Conservation (phyloP, 2,329 filamentous ascomycete species). For the Alternaria conjuncta region DNA sequence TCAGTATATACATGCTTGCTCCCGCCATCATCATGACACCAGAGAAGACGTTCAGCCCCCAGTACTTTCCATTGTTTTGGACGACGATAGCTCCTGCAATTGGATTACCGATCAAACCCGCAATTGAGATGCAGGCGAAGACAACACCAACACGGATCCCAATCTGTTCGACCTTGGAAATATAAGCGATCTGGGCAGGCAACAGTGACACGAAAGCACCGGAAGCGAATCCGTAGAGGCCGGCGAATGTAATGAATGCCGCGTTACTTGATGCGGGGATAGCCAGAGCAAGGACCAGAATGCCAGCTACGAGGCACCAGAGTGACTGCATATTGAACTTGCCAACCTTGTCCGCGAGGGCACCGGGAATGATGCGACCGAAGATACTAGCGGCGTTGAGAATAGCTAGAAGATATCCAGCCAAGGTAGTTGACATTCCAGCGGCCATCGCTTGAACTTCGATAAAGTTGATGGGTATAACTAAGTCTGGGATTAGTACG, state of each 20-base stretch:
- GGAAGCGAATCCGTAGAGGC: conserved; percentile 60
- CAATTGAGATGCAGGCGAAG: conserved; percentile 53
- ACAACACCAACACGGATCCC: conserved; percentile 65
- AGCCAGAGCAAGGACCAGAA: conserved; percentile 57
- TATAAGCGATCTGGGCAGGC: conserved; percentile 52
- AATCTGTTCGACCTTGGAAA: conserved; percentile 56
- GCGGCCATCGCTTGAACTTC: conserved; percentile 53
- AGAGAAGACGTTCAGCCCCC: conserved; percentile 69
- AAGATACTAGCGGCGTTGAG: conserved; percentile 58
- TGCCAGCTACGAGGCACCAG: conserved; percentile 45
- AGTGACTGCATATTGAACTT: conserved; percentile 57
- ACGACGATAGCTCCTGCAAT: conserved; percentile 55
- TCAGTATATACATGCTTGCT: conserved; percentile 39
- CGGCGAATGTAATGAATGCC: conserved; percentile 54
- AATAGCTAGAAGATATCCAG: conserved; percentile 61
- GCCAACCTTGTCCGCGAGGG: conserved; percentile 61
- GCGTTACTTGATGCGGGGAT: conserved; percentile 54
- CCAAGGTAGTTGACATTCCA: conserved; percentile 58
- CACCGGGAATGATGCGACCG: conserved; percentile 63
- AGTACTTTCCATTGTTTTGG: conserved; percentile 62
- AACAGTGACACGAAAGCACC: conserved; percentile 60
- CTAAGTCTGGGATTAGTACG: neutral
- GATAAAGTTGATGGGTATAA: conserved; percentile 60
- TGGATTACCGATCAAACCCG: conserved; percentile 57
- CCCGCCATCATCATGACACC: conserved; percentile 61